Evolutionary conservation across 768 basidiomycete species (phyloP).

Genomic region (Rhizopogon salebrosus): DNA sequence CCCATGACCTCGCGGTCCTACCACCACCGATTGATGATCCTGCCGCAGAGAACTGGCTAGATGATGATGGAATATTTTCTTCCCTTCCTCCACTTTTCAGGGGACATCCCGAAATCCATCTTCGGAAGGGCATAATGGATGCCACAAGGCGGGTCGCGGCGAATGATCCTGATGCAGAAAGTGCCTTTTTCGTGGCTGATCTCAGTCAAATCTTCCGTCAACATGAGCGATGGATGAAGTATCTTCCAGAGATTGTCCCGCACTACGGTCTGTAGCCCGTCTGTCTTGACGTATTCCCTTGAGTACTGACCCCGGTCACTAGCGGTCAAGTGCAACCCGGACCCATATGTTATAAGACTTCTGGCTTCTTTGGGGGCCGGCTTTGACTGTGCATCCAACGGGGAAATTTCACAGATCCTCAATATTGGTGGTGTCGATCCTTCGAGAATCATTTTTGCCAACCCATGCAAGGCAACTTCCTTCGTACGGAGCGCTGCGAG

Average conservation of each 20-base stretch:
- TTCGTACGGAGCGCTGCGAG: conserved; percentile 85
- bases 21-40: not conserved
- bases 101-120: conserved; percentile 70
- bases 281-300: conserved; percentile 13
- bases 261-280: conserved; percentile 71
- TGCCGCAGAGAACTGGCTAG: conserved; percentile 11
- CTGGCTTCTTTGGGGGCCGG: conserved; percentile 87
- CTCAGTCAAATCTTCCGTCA: conserved; percentile 83
- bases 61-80: conserved; percentile 48
- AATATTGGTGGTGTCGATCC: conserved; percentile 69
- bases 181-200: conserved; percentile 96
- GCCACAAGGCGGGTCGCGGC: conserved; percentile 47
- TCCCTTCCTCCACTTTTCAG: conserved; percentile 60
- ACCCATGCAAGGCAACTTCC: conserved; percentile 95
- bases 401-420: conserved; percentile 83
- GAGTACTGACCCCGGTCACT: conserved; percentile 19
- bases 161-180: conserved; percentile 72
- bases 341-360: conserved; percentile 88
- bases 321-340: conserved; percentile 99
- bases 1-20: conserved; percentile 5
- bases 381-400: conserved; percentile 96
- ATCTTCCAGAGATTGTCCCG: conserved; percentile 82
- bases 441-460: conserved; percentile 90
- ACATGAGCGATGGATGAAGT: conserved; percentile 73
- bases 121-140: conserved; percentile 72